Base-by-base conservation (phyloP, 495 filamentous ascomycete genomes). In the Hyphodiscus hymeniophilus region DNA sequence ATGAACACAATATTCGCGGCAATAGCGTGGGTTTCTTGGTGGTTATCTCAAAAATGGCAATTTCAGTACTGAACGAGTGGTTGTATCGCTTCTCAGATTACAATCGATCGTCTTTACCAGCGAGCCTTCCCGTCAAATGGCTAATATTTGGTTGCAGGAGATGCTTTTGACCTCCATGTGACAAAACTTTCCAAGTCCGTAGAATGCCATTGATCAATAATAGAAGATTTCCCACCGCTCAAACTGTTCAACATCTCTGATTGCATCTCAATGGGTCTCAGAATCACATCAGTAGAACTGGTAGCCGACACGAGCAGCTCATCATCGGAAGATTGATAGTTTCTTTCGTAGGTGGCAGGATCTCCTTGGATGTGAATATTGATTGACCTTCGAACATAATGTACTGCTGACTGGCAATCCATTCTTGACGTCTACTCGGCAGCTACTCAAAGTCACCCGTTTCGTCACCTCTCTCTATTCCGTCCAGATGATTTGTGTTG, bases 161-260 rank as follows among this genome's bases (percentile, higher is more conserved):
- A 8, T 38, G 35, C 16, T 8, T 38, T 38, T 38, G 16, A 38
- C 16, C 17, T 38, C 17, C 35, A 38, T 33, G n/a, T 8, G 8
- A 33, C 30, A 8, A 7, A 18, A 38, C 35, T 7, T 38, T 10
- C 35, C 35, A 38, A 38, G 17, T 38, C 16, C 16, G 35, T 38
- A 38, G 16, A 38, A 38, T 11, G 35, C 35, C 35, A 38, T 10
- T 38, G 7, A 38, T 38, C 35, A 38, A 38, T 16, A 38, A 38
- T 38, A 38, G 35, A 38, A 13, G 35, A 38, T 18, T 8, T 38
- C 35, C 35, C 35, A 7, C 35, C 8, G 17, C 8, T 38, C 35
- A 38, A 17, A 38, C 7, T 38, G 17, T 38, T 17, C 7, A 38
- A 17, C 35, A 38, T 38, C 35, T 38, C 17, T 7, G 17, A 38